Conservation (phyloP, 2,329 filamentous ascomycete species). For the Hypoxylon sp. region DNA sequence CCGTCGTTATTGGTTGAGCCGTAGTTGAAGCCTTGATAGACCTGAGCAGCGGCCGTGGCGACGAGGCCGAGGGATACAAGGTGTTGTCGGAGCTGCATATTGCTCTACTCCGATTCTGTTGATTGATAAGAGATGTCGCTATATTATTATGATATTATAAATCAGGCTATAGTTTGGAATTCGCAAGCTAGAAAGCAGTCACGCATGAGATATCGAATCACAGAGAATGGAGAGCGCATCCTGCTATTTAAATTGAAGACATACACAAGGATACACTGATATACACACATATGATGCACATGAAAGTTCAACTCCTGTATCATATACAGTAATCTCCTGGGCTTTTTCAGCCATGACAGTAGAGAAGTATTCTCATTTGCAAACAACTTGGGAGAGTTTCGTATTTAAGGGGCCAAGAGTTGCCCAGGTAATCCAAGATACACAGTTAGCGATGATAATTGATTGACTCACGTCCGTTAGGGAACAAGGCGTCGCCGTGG, state of each 20-base stretch:
- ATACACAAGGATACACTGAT: not conserved
- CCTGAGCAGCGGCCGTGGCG: conserved; percentile 40
- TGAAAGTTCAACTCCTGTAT: not conserved
- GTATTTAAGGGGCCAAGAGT: conserved; percentile 39
- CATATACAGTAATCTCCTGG: conserved; percentile 14
- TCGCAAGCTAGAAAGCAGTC: not conserved
- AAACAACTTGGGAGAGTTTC: conserved; percentile 17
- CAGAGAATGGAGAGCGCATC: not conserved
- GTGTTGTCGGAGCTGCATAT: conserved; percentile 43
- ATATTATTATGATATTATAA: conserved; percentile 1
- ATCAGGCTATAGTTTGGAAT: not conserved
- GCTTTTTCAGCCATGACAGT: not conserved
- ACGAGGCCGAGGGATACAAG: conserved; percentile 41
- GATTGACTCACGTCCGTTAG: conserved; percentile 25
- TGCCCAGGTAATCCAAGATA: conserved; percentile 10
- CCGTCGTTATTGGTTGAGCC: conserved; percentile 59
- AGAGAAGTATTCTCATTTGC: conserved; percentile 19
- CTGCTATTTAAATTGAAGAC: conserved; percentile 21
- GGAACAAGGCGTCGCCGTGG: conserved; percentile 2
- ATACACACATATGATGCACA: not conserved
- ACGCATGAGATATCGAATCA: not conserved
- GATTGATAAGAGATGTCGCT: not conserved
- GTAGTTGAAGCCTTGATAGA: conserved; percentile 63
- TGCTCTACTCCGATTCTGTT: conserved; percentile 20
- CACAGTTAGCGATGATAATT: conserved; percentile 27